These are phyloP conservation scores for Colletotrichum eleusines DNA, from an alignment of 2,329 filamentous ascomycete species.

Conservation along the genomic window DNA sequence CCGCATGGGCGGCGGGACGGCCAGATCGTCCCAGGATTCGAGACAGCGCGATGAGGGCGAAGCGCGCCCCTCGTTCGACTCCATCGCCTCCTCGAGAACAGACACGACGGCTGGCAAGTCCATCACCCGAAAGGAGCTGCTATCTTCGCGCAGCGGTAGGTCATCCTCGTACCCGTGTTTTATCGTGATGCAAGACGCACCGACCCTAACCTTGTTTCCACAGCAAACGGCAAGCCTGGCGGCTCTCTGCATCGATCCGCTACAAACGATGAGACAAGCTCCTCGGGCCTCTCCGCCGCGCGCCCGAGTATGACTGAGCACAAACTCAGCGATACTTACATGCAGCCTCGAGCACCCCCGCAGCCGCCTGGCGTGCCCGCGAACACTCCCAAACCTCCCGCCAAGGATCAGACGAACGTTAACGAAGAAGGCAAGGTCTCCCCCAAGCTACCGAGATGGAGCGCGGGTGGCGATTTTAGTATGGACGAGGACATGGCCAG, in stretches of 20 bases:
- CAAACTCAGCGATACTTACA: conserved; percentile 65
- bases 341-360: conserved; percentile 69
- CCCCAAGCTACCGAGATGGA: conserved; percentile 79
- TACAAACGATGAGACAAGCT: conserved; percentile 45
- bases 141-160: conserved; percentile 59
- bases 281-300: conserved; percentile 38
- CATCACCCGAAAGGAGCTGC: conserved; percentile 75
- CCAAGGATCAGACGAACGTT: conserved; percentile 63
- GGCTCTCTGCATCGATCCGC: conserved; percentile 42
- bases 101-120: conserved; percentile 59
- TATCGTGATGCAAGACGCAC: conserved; percentile 41
- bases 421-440: conserved; percentile 63
- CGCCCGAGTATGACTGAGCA: conserved; percentile 53
- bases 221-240: conserved; percentile 53
- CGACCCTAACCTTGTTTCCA: conserved; percentile 42
- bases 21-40: conserved; percentile 71
- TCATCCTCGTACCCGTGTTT: conserved; percentile 37
- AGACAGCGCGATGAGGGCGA: conserved; percentile 68
- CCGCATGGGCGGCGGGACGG: conserved; percentile 52
- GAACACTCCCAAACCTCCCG: conserved; percentile 53
- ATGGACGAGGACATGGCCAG: conserved; percentile 97
- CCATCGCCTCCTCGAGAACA: conserved; percentile 55
- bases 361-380: conserved; percentile 57
- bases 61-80: conserved; percentile 57
- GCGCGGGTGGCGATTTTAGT: conserved; percentile 86